Conservation (phyloP, 345 rosid genomes). For the Hirschfeldia incana region DNA sequence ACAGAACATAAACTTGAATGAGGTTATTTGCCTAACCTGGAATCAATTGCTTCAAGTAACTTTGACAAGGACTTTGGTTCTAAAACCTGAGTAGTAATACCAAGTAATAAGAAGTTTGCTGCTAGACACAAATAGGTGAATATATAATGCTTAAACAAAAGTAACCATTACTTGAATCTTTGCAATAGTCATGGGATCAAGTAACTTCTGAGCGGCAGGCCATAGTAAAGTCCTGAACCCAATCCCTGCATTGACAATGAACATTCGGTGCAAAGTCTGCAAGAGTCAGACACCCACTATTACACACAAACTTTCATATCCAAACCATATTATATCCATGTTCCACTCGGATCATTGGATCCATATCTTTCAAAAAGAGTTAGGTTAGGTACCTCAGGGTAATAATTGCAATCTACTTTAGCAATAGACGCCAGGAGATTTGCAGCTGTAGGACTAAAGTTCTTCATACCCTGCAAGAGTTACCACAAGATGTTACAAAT, state of each 20-base stretch:
- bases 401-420: conserved; percentile 80
- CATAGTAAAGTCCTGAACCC: conserved; percentile 92
- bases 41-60: conserved; percentile 76
- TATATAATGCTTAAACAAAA: not conserved
- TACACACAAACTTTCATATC: conserved; percentile 34
- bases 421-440: conserved; percentile 73
- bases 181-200: conserved; percentile 73
- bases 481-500: not conserved
- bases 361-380: not conserved
- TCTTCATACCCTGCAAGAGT: conserved; percentile 75
- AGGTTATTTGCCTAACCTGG: conserved; percentile 48
- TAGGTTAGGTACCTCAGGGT: conserved; percentile 71
- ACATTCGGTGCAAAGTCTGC: conserved; percentile 92
- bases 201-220: conserved; percentile 95
- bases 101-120: conserved; percentile 20
- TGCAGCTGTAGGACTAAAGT: conserved; percentile 76
- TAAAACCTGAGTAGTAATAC: conserved; percentile 59
- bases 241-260: conserved; percentile 92
- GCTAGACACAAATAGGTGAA: not conserved
- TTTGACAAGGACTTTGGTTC: conserved; percentile 74
- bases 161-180: conserved; percentile 70
- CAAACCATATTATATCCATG: conserved; percentile 28
- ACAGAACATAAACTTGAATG: not conserved
- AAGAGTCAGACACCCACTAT: conserved; percentile 39
- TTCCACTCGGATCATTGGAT: conserved; percentile 10